Evolutionary conservation across 495 filamentous ascomycete species (phyloP).

Genomic region (Daldinia childiae): DNA sequence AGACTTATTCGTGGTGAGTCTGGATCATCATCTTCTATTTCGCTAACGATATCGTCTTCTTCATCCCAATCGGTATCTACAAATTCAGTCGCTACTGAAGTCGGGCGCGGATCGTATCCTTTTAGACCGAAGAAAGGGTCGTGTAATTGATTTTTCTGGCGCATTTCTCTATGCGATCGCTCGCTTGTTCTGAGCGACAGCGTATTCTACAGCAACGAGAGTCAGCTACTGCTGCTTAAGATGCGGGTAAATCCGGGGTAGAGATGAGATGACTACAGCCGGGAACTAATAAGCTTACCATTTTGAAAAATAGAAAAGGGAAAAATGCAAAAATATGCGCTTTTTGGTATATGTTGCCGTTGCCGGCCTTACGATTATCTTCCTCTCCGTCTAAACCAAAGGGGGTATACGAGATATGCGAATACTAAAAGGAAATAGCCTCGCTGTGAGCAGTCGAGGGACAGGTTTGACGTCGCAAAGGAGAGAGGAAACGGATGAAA

Average conservation of each 20-base stretch:
- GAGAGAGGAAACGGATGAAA: conserved; percentile 44
- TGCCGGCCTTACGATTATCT: conserved; percentile 47
- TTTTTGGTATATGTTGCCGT: conserved; percentile 49
- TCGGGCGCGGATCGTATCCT: conserved; percentile 56
- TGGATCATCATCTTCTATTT: conserved; percentile 66
- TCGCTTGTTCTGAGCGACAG: conserved; percentile 41
- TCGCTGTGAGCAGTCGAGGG: conserved; percentile 43
- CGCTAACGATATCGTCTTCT: conserved; percentile 59
- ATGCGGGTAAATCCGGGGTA: conserved; percentile 14
- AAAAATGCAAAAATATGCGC: conserved; percentile 34
- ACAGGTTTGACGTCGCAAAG: conserved; percentile 47
- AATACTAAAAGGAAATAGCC: conserved; percentile 50
- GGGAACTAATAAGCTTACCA: conserved; percentile 43
- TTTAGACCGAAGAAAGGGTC: conserved; percentile 61
- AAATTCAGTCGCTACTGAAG: conserved; percentile 74
- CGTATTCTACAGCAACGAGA: conserved; percentile 39
- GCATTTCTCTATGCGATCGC: conserved; percentile 57
- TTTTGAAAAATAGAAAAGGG: conserved; percentile 39
- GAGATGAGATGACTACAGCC: conserved; percentile 19
- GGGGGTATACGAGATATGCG: conserved; percentile 43
- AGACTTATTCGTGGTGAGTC: conserved; percentile 71
- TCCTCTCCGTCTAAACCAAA: conserved; percentile 39
- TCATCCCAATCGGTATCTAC: conserved; percentile 80
- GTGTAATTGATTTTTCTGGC: conserved; percentile 54
- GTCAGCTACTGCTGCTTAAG: conserved; percentile 19